Evolutionary conservation across 208 protist genomes (phyloP), one percentile per base, ranked within the genome.

Genomic region (Trypanosoma cruzi): DNA sequence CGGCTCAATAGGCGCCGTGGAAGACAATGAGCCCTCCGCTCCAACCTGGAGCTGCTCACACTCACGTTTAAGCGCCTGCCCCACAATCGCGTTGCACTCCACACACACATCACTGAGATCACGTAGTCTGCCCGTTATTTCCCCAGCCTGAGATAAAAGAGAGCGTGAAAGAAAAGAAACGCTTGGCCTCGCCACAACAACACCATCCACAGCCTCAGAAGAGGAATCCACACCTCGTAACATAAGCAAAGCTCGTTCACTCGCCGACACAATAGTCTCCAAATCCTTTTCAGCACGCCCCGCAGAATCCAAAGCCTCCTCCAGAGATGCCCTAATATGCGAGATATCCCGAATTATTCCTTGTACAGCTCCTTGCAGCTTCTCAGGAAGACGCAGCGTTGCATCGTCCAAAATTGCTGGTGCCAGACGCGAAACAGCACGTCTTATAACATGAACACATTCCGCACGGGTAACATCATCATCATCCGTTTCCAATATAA

Each of bases 381-480:
- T 55, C 4, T 14, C 42, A 46, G 64, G 55, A 13, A 70, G 31
- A 53, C 4, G 29, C 24, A 61, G 26, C 1, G 42, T 48, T 3
- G 32, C 3, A 44, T 65, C 48, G 11, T 53, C 63, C 7, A 64
- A 18, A 8, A 57, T n/a, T 20, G 34, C 40, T 49, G 58, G 57
- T 10, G 42, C 20, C 44, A 77, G 44, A 31, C 26, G 37, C 22
- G 44, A 7, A 48, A 77, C 31, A n/a, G 56, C 54, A 10, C 71
- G 53, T 42, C 49, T 65, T 26, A 77, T 77, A 0, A 58, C 54
- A 63, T 44, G 44, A 2, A 77, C 31, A 64, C 71, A 77, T 24
- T 77, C 71, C 29, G 57, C 24, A 18, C 54, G 37, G 34, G 42
- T 63, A 7, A 77, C 62, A 48, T 36, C 49, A 4, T 56, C 66